Conservation (phyloP, 768 basidiomycete species). For the Suillus bovinus region DNA sequence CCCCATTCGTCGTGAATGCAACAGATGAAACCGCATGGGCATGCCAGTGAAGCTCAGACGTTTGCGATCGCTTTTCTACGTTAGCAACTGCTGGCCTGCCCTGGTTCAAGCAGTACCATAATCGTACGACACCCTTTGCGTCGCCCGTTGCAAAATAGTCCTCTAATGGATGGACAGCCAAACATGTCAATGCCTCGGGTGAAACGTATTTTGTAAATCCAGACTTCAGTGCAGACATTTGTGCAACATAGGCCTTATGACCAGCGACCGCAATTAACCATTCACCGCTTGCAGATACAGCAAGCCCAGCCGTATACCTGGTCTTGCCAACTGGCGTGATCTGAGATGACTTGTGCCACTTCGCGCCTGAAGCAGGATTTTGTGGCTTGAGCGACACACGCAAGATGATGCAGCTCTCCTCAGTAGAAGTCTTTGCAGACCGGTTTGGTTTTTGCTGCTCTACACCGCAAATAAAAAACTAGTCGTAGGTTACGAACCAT, state of each 20-base stretch:
- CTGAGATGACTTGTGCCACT: constrained; percentile 47
- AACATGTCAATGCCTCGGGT: constrained; percentile 76
- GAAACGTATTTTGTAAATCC: constrained; percentile 86
- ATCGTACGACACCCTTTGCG: constrained; percentile 73
- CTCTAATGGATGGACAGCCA: constrained; percentile 85
- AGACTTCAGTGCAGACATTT: constrained; percentile 51
- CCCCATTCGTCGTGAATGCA: constrained; percentile 86
- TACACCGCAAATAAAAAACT: not conserved
- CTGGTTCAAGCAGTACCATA: constrained; percentile 92
- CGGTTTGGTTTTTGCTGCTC: not conserved
- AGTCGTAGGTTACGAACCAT: not conserved
- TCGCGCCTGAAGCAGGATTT: constrained; percentile 39
- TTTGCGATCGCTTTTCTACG: constrained; percentile 80
- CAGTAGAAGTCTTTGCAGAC: constrained; percentile 26
- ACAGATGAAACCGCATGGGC: constrained; percentile 89
- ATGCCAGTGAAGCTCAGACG: constrained; percentile 93
- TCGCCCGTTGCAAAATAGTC: constrained; percentile 98
- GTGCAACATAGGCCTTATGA: constrained; percentile 76
- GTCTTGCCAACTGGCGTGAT: constrained; percentile 66
- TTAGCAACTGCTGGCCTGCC: constrained; percentile 51
- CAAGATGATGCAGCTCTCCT: constrained; percentile 51
- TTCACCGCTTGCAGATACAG: constrained; percentile 71
- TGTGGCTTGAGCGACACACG: constrained; percentile 58
- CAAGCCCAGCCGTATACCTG: constrained; percentile 59
- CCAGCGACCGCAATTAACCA: constrained; percentile 78